Percentiles rank a stretch among this genome's conserved stretches.
These are phyloP conservation scores for Tulasnella sp. DNA, from an alignment of 768 basidiomycete genomes.

Conservation along the genomic window DNA sequence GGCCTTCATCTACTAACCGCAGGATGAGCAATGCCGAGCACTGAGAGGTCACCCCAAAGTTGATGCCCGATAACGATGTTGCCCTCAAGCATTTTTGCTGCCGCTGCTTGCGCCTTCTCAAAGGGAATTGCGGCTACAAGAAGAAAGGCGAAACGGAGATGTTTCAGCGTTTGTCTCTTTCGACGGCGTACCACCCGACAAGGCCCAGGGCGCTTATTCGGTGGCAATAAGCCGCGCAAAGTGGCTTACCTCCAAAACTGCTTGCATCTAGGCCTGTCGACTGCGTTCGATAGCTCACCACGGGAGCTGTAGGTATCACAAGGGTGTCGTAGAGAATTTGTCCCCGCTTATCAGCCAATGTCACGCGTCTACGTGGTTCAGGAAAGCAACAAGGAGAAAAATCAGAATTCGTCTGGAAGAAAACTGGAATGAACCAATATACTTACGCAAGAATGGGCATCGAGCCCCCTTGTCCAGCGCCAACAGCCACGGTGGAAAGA, in stretches of 20 bases:
- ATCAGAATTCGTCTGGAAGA: background rate
- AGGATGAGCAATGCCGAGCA: constrained; percentile 14
- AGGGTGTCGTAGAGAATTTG: constrained; percentile 12
- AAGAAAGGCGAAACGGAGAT: background rate
- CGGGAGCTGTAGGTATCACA: constrained; percentile 12
- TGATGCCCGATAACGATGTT: constrained; percentile 12
- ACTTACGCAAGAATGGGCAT: constrained; percentile 16
- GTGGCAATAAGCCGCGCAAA: no score
- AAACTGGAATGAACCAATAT: background rate
- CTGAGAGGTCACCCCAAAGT: constrained; percentile 12
- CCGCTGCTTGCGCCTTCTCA: constrained; percentile 7
- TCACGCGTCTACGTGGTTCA: constrained; percentile 7
- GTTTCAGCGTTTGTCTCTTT: no score
- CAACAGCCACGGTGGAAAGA: constrained; percentile 10
- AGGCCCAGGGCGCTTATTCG: no score
- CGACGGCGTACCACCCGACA: background rate
- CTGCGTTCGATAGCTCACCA: constrained; percentile 14
- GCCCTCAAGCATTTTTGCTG: constrained; percentile 10
- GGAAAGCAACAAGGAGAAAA: background rate
- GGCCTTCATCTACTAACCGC: background rate
- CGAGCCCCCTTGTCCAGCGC: constrained; percentile 13
- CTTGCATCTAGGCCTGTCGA: constrained; percentile 12
- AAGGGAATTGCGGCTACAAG: constrained; percentile 13
- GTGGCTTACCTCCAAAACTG: constrained; percentile 6
- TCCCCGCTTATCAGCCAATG: constrained; percentile 7